Conservation (phyloP, 176 grass and related monocot species). For the Oryza longistaminata region DNA sequence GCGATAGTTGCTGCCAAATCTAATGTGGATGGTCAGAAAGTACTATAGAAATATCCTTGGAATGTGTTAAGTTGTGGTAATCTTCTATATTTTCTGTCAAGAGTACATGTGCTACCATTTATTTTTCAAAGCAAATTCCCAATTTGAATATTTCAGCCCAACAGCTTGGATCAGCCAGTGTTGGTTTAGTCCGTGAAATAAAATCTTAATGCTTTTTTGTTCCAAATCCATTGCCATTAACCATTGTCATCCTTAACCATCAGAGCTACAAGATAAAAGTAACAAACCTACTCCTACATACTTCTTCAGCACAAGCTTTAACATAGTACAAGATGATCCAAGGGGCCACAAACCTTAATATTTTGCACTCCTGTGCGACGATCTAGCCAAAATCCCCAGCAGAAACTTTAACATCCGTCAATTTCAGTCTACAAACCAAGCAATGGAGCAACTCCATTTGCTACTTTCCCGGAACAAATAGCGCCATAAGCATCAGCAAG, state of each 20-base stretch:
- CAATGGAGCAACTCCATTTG: neutral
- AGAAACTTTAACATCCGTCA: neutral
- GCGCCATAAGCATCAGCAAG: constrained; percentile 7
- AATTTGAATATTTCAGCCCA: neutral
- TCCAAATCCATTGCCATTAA: neutral
- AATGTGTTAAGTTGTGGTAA: too few species aligned
- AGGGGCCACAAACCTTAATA: neutral
- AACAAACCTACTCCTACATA: neutral
- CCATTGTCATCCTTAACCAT: neutral
- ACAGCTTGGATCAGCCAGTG: neutral
- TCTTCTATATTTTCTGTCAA: too few species aligned
- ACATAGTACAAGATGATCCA: neutral
- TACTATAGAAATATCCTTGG: neutral
- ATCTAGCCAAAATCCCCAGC: neutral
- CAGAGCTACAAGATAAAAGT: neutral
- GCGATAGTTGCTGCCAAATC: neutral
- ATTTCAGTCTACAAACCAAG: neutral
- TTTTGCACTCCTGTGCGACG: neutral
- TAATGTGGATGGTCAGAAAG: neutral
- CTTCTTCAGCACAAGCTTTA: neutral
- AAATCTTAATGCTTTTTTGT: neutral
- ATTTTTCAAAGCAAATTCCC: neutral
- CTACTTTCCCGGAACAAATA: neutral
- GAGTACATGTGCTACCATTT: neutral
- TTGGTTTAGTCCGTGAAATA: too few species aligned